A percentile compares a stretch with the other conserved stretches of the same genome.
phyloP scores from a whole-genome alignment of 2,329 filamentous ascomycete genomes.

The Exophiala oligosperma region DNA sequence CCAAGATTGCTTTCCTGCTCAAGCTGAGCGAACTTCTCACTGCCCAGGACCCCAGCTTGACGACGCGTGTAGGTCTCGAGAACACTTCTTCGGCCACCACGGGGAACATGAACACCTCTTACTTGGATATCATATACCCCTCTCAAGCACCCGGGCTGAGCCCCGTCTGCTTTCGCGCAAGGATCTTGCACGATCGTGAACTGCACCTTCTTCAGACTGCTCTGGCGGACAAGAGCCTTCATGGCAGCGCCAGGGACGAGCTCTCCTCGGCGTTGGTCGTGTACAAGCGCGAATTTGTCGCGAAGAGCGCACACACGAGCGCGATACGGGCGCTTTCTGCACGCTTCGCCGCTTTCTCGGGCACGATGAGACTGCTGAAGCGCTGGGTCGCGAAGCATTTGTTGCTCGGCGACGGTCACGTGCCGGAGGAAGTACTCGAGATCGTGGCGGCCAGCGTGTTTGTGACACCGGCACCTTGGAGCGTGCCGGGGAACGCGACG shows the following conservation, averaged over 20 bases:
- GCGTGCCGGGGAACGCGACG: slow-evolving; percentile 70
- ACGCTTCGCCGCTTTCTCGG: slow-evolving; percentile 74
- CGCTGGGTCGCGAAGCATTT: slow-evolving; percentile 87
- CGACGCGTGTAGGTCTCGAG: slow-evolving; percentile 75
- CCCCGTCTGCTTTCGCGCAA: slow-evolving; percentile 75
- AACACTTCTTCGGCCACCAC: slow-evolving; percentile 51
- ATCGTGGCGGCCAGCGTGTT: slow-evolving; percentile 78
- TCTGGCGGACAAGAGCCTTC: slow-evolving; percentile 69
- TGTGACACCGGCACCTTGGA: slow-evolving; percentile 78
- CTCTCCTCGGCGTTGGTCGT: slow-evolving; percentile 67
- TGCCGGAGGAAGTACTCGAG: slow-evolving; percentile 80
- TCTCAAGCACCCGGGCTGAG: slow-evolving; percentile 34
- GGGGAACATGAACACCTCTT: slow-evolving; percentile 27
- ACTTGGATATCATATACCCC: slow-evolving; percentile 73
- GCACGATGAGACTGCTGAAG: slow-evolving; percentile 81
- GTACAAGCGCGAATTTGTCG: slow-evolving; percentile 70
- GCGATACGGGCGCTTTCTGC: slow-evolving; percentile 78
- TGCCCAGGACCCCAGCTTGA: slow-evolving; percentile 60
- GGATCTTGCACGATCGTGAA: slow-evolving; percentile 88
- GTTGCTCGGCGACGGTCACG: slow-evolving; percentile 71
- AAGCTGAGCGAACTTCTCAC: slow-evolving; percentile 73
- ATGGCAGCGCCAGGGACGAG: slow-evolving; percentile 66
- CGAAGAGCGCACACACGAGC: slow-evolving; percentile 76
- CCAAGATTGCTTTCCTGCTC: slow-evolving; percentile 83
- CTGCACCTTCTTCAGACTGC: slow-evolving; percentile 76